Evolutionary conservation across 2,329 filamentous ascomycete species (phyloP).

Genomic region (Epichloe gansuensis): DNA sequence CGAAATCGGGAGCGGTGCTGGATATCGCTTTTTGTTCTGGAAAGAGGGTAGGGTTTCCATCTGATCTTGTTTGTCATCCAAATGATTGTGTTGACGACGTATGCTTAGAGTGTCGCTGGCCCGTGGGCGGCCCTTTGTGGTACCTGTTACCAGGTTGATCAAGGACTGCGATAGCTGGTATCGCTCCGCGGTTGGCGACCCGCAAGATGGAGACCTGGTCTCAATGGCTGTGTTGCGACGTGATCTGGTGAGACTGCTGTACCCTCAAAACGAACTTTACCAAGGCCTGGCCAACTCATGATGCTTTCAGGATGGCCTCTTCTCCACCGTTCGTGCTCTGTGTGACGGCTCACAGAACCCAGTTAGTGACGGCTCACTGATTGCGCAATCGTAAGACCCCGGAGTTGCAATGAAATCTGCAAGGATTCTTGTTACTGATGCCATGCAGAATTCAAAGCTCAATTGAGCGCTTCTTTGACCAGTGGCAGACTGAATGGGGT

Average conservation of each 20-base stretch:
- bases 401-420: no score
- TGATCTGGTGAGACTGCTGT: slow-evolving; percentile 38
- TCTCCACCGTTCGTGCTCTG: slow-evolving; percentile 42
- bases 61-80: no score
- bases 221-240: slow-evolving; percentile 58
- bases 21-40: slow-evolving; percentile 60
- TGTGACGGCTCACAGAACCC: slow-evolving; percentile 43
- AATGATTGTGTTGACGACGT: no score
- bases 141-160: slow-evolving; percentile 53
- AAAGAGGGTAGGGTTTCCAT: slow-evolving; percentile 40
- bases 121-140: slow-evolving; percentile 53
- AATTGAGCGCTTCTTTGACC: slow-evolving; percentile 53
- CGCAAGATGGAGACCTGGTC: slow-evolving; percentile 56
- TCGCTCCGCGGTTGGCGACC: slow-evolving; percentile 46
- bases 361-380: slow-evolving; percentile 35
- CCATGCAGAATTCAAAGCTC: slow-evolving; percentile 34
- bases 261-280: no score
- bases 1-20: slow-evolving; percentile 55
- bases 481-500: slow-evolving; percentile 52
- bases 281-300: no score
- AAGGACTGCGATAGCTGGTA: slow-evolving; percentile 60
- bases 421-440: not conserved
- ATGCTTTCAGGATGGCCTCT: slow-evolving; percentile 35
- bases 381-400: slow-evolving; percentile 32
- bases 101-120: slow-evolving; percentile 47